Base-by-base conservation (phyloP, 2,329 filamentous ascomycete genomes). In the Fusarium haematococcum region DNA sequence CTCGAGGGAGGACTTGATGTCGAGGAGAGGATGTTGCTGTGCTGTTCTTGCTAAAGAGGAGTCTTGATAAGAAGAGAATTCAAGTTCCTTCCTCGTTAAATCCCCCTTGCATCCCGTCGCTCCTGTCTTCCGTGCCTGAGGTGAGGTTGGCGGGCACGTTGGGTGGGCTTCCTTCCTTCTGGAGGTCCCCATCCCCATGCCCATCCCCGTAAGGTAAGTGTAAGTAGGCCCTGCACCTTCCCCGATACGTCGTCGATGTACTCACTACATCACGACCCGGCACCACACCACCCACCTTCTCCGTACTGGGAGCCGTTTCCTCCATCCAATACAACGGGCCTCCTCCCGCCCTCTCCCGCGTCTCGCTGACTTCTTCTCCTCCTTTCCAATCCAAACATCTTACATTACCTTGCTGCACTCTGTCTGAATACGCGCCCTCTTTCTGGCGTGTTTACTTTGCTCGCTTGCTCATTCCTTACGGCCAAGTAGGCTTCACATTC, bases 321-420 rank as follows among this genome's bases (percentile, higher is more conserved):
- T 58, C 23, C 23, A 25, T 62, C 41, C 62, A 39, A 71, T 74
- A 74, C 72, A 74, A 74, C 71, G 48, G 25, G 6, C 48, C 69
- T 73, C 54, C 72, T 75, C 66, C 63, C 54, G 70, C 64, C 68
- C 63, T 71, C 71, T 73, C 72, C 68, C 61, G 59, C 62, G 65
- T 45, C 41, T 45, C 41, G 50, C 68, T 50, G 33, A 35, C 57
- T 52, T 33, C 39, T 66, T 73, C 61, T 62, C 48, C 63, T 63
- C 63, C 52, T 52, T 43, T 65, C 60, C 63, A 68, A 68, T 41
- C 32, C 41, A 52, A 52, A 30, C 48, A 52, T 52, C 48, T 48
- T 48, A 20, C 23, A 14, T 52, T 48, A 27, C 37, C 72, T 67
- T 56, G 23, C 59, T 63, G 39, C 56, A 45, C 23, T 67, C 57